Base-by-base conservation (phyloP, 768 basidiomycete genomes). In the Dacryopinax primogenitus region DNA sequence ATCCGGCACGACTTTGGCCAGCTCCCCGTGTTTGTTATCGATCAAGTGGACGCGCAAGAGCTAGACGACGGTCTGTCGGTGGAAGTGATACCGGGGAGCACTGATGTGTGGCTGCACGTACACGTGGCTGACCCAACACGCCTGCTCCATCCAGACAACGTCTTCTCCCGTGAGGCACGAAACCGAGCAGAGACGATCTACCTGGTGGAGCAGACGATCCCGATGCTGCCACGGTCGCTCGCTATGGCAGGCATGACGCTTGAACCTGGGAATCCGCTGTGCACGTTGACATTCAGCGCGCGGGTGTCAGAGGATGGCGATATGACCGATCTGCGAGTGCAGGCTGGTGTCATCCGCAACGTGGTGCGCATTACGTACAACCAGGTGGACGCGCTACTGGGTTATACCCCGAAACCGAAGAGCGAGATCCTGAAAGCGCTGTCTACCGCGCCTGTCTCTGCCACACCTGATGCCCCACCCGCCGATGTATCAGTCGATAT, bases 121-220 rank as follows among this genome's bases (percentile, higher is more conserved):
- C 96, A 98, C 72, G 81, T 99, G 65, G 94, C 96, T 11, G 96
- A 99, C 73, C 94, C 94, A 0, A 92, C 91, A 1, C 78, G 86
- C 12, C 69, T 87, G 61, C 79, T 99, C 28, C 86, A 86, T 21
- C 88, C 88, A 0, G 79, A 79, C 0, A 87, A 94, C 72, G 69
- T 76, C 4, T 71, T 92, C 1, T 80, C 87, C 0, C 74, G 78
- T 30, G 74, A 78, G 3, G 94, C 94, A 0, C 77, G 79, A 3
- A 70, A 76, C 47, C 76, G 78, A 65, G 77, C 77, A 1, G 72
- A 79, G 45, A 81, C 88, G 0, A 70, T 77, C 0, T 99, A 99
- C 73, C 80, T 87, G 61, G 71, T 79, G 0, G 84, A 90, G 66
- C 77, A 80, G 28, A 80, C 84, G 0, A 81, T 76, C 72, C 82